phyloP scores from a whole-genome alignment of 106 monocot species.

The Vanilla planifolia region DNA sequence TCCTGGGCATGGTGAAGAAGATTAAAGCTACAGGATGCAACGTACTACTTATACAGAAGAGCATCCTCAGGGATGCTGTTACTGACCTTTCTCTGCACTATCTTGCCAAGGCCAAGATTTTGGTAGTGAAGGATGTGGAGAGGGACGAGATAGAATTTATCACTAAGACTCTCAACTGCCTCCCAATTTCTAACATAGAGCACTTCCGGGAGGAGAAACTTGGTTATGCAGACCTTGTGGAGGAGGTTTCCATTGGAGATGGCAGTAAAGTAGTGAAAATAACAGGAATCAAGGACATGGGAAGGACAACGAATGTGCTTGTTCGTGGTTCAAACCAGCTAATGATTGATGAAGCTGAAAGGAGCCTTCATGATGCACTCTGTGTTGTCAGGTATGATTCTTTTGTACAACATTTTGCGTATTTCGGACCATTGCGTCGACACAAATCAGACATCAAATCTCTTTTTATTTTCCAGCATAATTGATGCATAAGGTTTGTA shows the following conservation, averaged over 20 bases:
- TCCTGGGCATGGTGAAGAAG: conserved; percentile 89
- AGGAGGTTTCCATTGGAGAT: conserved; percentile 80
- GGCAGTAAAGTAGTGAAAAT: conserved; percentile 74
- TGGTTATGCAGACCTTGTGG: conserved; percentile 75
- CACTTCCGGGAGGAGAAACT: conserved; percentile 90
- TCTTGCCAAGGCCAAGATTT: conserved; percentile 84
- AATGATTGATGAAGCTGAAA: conserved; percentile 85
- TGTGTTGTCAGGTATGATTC: conserved; percentile 79
- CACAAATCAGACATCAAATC: neutral
- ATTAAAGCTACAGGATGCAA: conserved; percentile 84
- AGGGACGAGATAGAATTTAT: conserved; percentile 97
- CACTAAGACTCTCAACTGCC: conserved; percentile 88
- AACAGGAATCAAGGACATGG: conserved; percentile 85
- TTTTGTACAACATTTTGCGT: neutral
- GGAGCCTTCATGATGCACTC: conserved; percentile 94
- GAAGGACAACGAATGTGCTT: conserved; percentile 73
- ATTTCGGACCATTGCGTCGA: neutral
- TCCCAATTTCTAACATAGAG: conserved; percentile 92
- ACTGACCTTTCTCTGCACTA: conserved; percentile 93
- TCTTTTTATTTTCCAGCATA: neutral
- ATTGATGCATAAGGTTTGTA: neutral
- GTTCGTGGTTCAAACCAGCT: conserved; percentile 85
- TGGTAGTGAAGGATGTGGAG: conserved; percentile 91
- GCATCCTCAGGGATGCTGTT: conserved; percentile 90
- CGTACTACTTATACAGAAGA: conserved; percentile 90